Percentiles rank a stretch among this genome's conserved stretches.
These are phyloP conservation scores for Trichoderma pleuroti DNA, from an alignment of 2,329 filamentous ascomycete genomes.

Conservation along the genomic window DNA sequence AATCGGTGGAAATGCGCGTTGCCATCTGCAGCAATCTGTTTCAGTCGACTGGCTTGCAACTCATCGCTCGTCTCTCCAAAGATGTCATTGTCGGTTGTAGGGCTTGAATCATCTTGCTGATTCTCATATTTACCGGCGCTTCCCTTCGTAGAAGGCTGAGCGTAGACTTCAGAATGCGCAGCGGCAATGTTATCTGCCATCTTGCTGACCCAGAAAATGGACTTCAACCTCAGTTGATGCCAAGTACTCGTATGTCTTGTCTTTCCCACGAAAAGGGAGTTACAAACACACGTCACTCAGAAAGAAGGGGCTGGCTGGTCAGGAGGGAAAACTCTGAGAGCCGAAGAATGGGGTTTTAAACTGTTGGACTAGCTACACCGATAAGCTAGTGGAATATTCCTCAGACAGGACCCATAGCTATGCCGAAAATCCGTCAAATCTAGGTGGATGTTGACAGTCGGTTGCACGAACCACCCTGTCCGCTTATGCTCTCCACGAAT, in stretches of 20 bases:
- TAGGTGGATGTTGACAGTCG: background rate
- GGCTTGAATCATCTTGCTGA: background rate
- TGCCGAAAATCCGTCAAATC: background rate
- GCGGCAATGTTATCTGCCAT: background rate
- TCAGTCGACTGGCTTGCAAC: conserved; percentile 35
- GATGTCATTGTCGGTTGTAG: conserved; percentile 17
- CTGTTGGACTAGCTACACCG: background rate
- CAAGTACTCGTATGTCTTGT: background rate
- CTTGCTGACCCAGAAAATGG: background rate
- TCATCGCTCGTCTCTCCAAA: conserved; percentile 27
- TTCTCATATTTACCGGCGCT: background rate
- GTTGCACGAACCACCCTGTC: background rate
- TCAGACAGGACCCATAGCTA: conserved; percentile 4
- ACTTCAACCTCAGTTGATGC: background rate
- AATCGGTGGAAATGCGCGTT: conserved; percentile 45
- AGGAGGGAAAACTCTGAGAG: background rate
- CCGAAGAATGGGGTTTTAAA: background rate
- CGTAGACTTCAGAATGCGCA: background rate
- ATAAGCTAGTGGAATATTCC: background rate
- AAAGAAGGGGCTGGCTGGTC: background rate
- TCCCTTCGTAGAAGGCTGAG: background rate
- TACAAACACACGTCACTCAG: background rate
- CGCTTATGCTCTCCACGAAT: background rate
- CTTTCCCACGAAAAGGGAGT: background rate
- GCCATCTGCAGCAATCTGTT: conserved; percentile 40